phyloP scores from a whole-genome alignment of 441 rosid species.

The Euphorbia schlechtendalii region DNA sequence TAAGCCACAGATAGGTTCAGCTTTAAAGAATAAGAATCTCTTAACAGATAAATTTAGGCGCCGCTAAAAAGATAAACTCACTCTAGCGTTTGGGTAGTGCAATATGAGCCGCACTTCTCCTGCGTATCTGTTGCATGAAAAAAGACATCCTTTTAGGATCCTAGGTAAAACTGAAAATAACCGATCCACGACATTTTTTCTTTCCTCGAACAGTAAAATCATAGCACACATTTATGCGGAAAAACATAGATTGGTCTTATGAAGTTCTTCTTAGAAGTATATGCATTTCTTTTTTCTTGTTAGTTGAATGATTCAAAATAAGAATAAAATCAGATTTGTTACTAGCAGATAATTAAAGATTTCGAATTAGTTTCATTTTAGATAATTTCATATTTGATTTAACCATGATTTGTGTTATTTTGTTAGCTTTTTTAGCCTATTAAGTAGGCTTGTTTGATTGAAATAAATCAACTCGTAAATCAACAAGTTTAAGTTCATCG shows the following conservation, averaged over 20 bases:
- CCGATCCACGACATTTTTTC: too few species aligned
- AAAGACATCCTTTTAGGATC: not conserved
- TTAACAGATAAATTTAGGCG: not conserved
- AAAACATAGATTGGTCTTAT: not conserved
- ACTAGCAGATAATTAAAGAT: too few species aligned
- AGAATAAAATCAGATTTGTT: too few species aligned
- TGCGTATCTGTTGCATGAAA: slow-evolving; percentile 41
- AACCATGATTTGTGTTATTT: too few species aligned
- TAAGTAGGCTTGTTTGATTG: too few species aligned
- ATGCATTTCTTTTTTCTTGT: not conserved
- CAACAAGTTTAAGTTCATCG: too few species aligned
- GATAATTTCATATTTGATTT: too few species aligned
- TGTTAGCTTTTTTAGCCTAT: too few species aligned
- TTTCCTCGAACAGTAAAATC: not conserved
- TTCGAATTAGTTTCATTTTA: too few species aligned
- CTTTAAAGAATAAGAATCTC: not conserved
- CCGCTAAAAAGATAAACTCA: slow-evolving; percentile 22
- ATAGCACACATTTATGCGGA: not conserved
- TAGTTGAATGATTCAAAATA: too few species aligned
- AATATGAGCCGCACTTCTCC: slow-evolving; percentile 64
- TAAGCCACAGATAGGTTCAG: slow-evolving; percentile 2
- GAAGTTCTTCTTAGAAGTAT: not conserved
- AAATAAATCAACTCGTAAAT: too few species aligned
- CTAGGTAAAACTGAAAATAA: not conserved
- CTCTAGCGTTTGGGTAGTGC: slow-evolving; percentile 54